Conservation (phyloP, 805 yeast species). For the Gaillardinia entomophila region DNA sequence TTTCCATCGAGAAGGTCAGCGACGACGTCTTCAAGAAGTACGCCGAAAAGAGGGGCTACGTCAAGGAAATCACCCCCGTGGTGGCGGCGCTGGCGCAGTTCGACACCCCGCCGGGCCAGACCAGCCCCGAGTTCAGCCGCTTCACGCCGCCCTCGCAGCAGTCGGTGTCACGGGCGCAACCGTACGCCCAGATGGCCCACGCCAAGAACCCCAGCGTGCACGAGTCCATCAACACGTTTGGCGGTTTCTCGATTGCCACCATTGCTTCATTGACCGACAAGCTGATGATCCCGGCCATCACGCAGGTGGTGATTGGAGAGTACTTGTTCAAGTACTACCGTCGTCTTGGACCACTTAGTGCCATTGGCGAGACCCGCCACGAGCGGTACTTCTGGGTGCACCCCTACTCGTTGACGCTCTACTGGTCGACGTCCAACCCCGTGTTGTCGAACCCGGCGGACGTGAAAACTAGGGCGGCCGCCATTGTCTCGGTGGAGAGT, state of each 20-base stretch:
- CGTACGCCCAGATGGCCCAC: slow-evolving; percentile 18
- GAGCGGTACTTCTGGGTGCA: slow-evolving; percentile 95
- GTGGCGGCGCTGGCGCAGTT: slow-evolving; percentile 13
- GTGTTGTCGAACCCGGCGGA: slow-evolving; percentile 61
- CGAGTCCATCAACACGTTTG: slow-evolving; percentile 29
- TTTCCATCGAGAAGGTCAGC: slow-evolving; percentile 39
- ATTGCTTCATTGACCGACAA: slow-evolving; percentile 61
- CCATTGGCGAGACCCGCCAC: slow-evolving; percentile 75
- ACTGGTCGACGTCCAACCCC: slow-evolving; percentile 85
- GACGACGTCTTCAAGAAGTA: slow-evolving; percentile 41
- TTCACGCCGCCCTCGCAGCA: slow-evolving; percentile 14
- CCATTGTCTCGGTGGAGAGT: slow-evolving; percentile 72
- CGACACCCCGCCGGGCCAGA: slow-evolving; percentile 11
- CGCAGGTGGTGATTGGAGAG: slow-evolving; percentile 94
- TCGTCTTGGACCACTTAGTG: slow-evolving; percentile 66
- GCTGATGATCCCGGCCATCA: slow-evolving; percentile 75
- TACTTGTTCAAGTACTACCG: slow-evolving; percentile 80
- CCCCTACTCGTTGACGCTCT: slow-evolving; percentile 84
- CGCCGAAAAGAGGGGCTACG: slow-evolving; percentile 47
- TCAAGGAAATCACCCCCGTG: slow-evolving; percentile 17
- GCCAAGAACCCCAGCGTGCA: slow-evolving; percentile 21
- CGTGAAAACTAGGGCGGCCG: slow-evolving; percentile 70
- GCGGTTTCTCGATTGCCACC: slow-evolving; percentile 46
- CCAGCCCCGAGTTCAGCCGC: slow-evolving; percentile 14
- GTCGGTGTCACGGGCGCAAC: slow-evolving; percentile 6